Evolutionary conservation across 2,329 filamentous ascomycete genomes (phyloP).

Genomic region (Zymoseptoria pseudotritici): DNA sequence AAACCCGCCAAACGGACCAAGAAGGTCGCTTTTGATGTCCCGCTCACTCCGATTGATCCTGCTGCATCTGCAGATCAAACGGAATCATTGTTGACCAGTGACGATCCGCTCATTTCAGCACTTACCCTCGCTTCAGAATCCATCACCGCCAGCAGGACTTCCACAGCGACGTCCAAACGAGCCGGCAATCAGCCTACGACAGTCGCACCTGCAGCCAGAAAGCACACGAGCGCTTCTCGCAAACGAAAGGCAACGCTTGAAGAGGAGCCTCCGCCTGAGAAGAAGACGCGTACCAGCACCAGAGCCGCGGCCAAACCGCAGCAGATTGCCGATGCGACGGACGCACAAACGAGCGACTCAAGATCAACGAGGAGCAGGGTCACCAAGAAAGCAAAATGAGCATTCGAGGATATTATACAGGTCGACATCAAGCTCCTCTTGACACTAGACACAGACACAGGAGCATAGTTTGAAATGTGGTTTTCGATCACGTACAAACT

Average conservation of each 20-base stretch:
- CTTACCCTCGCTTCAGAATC: neutral
- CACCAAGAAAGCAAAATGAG: neutral
- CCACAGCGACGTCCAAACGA: neutral
- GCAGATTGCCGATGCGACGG: neutral
- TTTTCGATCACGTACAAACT: too few species aligned
- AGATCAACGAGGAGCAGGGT: neutral
- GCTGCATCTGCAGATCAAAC: neutral
- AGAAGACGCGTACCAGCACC: neutral
- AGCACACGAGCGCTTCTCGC: neutral
- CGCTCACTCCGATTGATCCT: neutral
- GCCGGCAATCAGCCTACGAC: neutral
- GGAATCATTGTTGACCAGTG: slow-evolving; percentile 2
- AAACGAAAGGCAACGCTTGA: neutral
- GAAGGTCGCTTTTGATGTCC: slow-evolving; percentile 12
- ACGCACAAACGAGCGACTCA: neutral
- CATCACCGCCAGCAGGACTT: neutral
- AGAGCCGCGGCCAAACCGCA: neutral
- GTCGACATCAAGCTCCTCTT: too few species aligned
- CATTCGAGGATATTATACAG: too few species aligned
- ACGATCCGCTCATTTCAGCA: slow-evolving; percentile 7
- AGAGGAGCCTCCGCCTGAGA: neutral
- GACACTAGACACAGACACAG: too few species aligned
- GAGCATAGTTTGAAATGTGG: too few species aligned
- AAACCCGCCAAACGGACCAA: slow-evolving; percentile 9
- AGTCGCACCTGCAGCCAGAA: neutral